Evolutionary conservation across 306 rosid species (phyloP).

Genomic region (Luffa aegyptiaca): DNA sequence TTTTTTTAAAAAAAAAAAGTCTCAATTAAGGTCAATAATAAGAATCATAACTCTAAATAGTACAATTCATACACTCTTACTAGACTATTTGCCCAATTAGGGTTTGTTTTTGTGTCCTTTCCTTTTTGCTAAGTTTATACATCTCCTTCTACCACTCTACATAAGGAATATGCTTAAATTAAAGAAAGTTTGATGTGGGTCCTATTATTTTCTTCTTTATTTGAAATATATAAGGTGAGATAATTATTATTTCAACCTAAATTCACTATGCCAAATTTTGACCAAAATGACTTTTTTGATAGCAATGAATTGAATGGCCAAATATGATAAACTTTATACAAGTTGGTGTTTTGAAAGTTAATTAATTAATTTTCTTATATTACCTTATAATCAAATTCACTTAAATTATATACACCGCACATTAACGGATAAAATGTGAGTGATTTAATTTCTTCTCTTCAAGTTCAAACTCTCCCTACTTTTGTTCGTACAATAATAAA

Average conservation of each 20-base stretch:
- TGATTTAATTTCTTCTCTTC: too few species aligned
- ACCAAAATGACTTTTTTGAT: background rate
- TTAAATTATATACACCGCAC: too few species aligned
- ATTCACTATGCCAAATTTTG: background rate
- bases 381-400: background rate
- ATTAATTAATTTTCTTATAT: background rate
- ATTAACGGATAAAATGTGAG: too few species aligned
- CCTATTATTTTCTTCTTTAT: background rate
- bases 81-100: background rate
- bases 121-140: background rate
- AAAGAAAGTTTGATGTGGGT: slow-evolving; percentile 9
- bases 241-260: background rate
- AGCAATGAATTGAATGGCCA: background rate
- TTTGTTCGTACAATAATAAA: background rate
- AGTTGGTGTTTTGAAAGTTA: background rate
- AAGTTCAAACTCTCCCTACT: too few species aligned
- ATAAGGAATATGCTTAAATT: background rate
- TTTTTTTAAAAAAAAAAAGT: too few species aligned
- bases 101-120: background rate
- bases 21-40: background rate
- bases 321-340: background rate
- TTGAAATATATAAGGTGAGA: background rate
- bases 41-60: background rate
- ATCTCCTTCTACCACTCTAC: background rate
- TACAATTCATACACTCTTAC: background rate